phyloP scores from a whole-genome alignment of 805 yeast genomes.

The Starmerella roubikii region DNA sequence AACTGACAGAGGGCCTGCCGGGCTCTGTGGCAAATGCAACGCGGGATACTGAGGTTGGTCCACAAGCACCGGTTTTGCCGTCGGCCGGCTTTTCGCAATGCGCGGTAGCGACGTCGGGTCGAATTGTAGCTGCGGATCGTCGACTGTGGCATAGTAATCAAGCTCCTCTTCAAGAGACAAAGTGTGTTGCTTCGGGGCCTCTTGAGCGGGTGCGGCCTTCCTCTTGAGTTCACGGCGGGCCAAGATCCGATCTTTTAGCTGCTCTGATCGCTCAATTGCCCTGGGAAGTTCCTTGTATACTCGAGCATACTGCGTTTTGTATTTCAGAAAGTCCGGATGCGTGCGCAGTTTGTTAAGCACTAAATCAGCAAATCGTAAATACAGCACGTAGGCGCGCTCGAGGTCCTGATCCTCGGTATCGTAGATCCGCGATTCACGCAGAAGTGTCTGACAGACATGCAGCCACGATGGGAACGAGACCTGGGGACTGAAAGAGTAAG shows the following conservation, averaged over 20 bases:
- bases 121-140: neutral
- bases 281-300: slow-evolving; percentile 14
- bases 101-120: neutral
- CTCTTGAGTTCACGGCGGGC: slow-evolving; percentile 10
- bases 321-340: slow-evolving; percentile 33
- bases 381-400: slow-evolving; percentile 42
- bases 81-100: too few species aligned
- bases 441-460: slow-evolving; percentile 37
- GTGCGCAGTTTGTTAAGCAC: slow-evolving; percentile 34
- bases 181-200: neutral
- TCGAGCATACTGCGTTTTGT: slow-evolving; percentile 10
- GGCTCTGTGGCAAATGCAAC: neutral
- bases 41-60: neutral
- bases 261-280: slow-evolving; percentile 23
- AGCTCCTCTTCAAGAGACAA: slow-evolving; percentile 3
- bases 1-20: neutral
- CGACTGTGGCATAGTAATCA: neutral
- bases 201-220: slow-evolving; percentile 7
- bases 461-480: slow-evolving; percentile 44
- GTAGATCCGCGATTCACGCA: slow-evolving; percentile 33
- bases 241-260: slow-evolving; percentile 12
- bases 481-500: slow-evolving; percentile 39
- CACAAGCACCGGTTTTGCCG: neutral
- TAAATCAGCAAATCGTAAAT: slow-evolving; percentile 46
- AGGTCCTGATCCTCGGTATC: slow-evolving; percentile 29